Evolutionary conservation across 352 stramenopile species (phyloP).

Genomic region (Phytophthora multivora): DNA sequence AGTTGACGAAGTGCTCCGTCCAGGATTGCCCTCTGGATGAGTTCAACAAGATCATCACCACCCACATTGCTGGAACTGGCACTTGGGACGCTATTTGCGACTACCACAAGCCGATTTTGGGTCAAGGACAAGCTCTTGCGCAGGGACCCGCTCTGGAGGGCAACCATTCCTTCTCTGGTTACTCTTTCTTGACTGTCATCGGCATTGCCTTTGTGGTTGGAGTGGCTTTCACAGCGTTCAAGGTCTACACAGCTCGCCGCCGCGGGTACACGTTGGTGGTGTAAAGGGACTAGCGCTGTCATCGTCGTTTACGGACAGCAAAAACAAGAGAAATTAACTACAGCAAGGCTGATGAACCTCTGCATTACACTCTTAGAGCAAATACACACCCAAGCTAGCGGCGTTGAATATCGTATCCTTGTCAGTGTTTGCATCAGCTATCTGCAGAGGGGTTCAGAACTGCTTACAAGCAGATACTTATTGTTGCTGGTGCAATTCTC

Average conservation of each 20-base stretch:
- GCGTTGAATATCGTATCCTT: background rate
- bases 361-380: conserved; percentile 16
- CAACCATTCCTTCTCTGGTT: conserved; percentile 20
- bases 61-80: conserved; percentile 67
- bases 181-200: conserved; percentile 49
- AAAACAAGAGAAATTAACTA: conserved; percentile 12
- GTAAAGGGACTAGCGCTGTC: conserved; percentile 13
- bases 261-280: conserved; percentile 54
- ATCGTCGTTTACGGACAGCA: background rate
- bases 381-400: conserved; percentile 3
- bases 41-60: conserved; percentile 75
- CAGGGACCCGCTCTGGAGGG: conserved; percentile 10
- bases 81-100: conserved; percentile 87
- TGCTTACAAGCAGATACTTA: conserved; percentile 1
- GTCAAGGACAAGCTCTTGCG: conserved; percentile 19
- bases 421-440: too few species aligned
- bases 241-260: conserved; percentile 56
- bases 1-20: conserved; percentile 78
- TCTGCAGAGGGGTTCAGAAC: too few species aligned
- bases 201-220: conserved; percentile 46
- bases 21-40: conserved; percentile 73
- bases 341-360: conserved; percentile 1
- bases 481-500: conserved; percentile 43
- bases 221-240: conserved; percentile 57
- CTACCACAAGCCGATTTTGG: conserved; percentile 46